Conservation (phyloP, 2,329 filamentous ascomycete genomes). For the Hypoxylon sp. region DNA sequence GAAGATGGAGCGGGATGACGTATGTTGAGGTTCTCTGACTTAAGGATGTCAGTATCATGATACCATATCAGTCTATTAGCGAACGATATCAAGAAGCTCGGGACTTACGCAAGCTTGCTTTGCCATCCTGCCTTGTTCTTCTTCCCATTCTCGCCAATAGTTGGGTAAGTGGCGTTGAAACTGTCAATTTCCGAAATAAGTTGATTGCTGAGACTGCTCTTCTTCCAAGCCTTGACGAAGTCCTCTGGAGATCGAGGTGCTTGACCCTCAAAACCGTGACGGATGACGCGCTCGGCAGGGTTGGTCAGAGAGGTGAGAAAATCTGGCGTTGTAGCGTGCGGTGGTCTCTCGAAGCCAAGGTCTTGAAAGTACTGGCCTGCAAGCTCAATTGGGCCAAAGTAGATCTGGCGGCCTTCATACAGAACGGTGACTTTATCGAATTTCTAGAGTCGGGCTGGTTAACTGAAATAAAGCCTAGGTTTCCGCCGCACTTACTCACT, state of each 20-base stretch:
- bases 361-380: constrained; percentile 75
- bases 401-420: constrained; percentile 73
- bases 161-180: too few species aligned
- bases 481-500: constrained; percentile 46
- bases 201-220: constrained; percentile 49
- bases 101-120: constrained; percentile 7
- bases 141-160: too few species aligned
- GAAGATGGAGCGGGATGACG: neutral
- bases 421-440: constrained; percentile 71
- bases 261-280: constrained; percentile 67
- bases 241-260: constrained; percentile 72
- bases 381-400: constrained; percentile 69
- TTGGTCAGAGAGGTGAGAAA: constrained; percentile 79
- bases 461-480: neutral
- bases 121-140: too few species aligned
- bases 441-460: constrained; percentile 46
- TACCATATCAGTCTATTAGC: too few species aligned
- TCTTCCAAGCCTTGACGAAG: constrained; percentile 70
- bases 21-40: neutral
- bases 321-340: constrained; percentile 78
- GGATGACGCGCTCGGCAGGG: constrained; percentile 67
- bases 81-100: constrained; percentile 12
- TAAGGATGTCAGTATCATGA: too few species aligned
- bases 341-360: constrained; percentile 75
- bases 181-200: too few species aligned